Percentiles rank a stretch among this genome's conserved stretches.
phyloP scores from a whole-genome alignment of 2,329 filamentous ascomycete genomes.

The Gliomastix tumulicola region DNA sequence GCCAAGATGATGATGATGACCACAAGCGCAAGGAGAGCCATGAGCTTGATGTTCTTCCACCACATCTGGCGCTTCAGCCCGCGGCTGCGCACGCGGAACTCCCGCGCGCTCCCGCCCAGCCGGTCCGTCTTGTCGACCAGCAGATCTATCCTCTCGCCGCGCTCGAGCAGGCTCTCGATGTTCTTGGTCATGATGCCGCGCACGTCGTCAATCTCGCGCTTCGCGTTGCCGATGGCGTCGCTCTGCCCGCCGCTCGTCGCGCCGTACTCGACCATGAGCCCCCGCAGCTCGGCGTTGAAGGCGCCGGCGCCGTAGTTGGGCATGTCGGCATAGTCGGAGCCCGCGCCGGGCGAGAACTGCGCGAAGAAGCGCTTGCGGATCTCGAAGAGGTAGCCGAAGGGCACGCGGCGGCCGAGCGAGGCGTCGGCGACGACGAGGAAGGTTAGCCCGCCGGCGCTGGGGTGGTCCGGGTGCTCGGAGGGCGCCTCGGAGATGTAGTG shows the following conservation, averaged over 20 bases:
- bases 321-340: slow-evolving; percentile 53
- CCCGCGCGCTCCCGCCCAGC: slow-evolving; percentile 77
- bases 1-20: slow-evolving; percentile 50
- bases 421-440: slow-evolving; percentile 86
- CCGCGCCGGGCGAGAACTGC: slow-evolving; percentile 53
- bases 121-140: slow-evolving; percentile 95
- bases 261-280: slow-evolving; percentile 77
- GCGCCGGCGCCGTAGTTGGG: slow-evolving; percentile 85
- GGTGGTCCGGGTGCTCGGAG: slow-evolving; percentile 49
- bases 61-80: slow-evolving; percentile 92
- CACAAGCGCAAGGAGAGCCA: slow-evolving; percentile 70
- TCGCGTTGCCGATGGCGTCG: slow-evolving; percentile 78
- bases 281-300: slow-evolving; percentile 75
- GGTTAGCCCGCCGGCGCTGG: slow-evolving; percentile 72
- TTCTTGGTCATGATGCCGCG: slow-evolving; percentile 93
- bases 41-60: slow-evolving; percentile 98
- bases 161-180: slow-evolving; percentile 81
- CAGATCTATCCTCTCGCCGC: slow-evolving; percentile 87
- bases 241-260: slow-evolving; percentile 67
- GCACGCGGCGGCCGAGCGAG: slow-evolving; percentile 76
- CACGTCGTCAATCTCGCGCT: slow-evolving; percentile 87
- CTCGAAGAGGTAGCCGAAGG: slow-evolving; percentile 87
- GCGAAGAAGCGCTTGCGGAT: slow-evolving; percentile 82
- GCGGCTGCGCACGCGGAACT: slow-evolving; percentile 82
- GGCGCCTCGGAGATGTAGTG: slow-evolving; percentile 90